A percentile compares a stretch with the other conserved stretches of the same genome.
Conservation (phyloP, 2,329 filamentous ascomycete species). For the Beauveria brongniartii region DNA sequence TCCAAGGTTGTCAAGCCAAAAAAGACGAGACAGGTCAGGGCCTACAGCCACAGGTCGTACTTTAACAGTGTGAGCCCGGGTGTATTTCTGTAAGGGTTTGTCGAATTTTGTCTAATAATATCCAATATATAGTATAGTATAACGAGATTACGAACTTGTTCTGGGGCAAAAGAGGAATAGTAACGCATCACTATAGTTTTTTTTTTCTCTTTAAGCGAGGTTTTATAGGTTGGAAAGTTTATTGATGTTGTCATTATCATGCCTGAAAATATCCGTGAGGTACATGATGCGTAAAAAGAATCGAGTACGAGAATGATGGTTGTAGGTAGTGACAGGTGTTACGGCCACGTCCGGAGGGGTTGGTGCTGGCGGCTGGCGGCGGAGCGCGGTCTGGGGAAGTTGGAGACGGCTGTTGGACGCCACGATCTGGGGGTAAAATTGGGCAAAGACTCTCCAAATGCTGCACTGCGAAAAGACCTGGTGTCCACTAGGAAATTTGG, state of each 20-base stretch:
- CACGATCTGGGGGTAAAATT: background rate
- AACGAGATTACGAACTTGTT: background rate
- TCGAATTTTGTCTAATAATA: too few relatives aligned
- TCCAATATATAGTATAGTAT: background rate
- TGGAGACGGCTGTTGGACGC: background rate
- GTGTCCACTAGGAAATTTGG: background rate
- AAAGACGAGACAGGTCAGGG: too few relatives aligned
- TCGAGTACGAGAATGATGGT: background rate
- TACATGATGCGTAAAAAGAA: background rate
- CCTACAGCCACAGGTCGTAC: too few relatives aligned
- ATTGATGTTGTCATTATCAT: background rate
- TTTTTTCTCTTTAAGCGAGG: background rate
- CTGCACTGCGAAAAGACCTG: background rate
- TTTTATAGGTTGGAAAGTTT: background rate
- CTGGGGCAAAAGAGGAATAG: too few relatives aligned
- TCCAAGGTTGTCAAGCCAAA: too few relatives aligned
- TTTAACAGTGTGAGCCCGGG: too few relatives aligned
- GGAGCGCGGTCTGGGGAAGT: background rate
- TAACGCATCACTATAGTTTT: too few relatives aligned
- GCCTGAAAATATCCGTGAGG: background rate
- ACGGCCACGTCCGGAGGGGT: background rate
- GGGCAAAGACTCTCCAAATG: background rate
- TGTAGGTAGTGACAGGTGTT: background rate
- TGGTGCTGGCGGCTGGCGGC: background rate
- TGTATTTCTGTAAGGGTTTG: too few relatives aligned